Conservation (phyloP, 805 yeast species). For the Sungouiozyma ichnusensis region DNA sequence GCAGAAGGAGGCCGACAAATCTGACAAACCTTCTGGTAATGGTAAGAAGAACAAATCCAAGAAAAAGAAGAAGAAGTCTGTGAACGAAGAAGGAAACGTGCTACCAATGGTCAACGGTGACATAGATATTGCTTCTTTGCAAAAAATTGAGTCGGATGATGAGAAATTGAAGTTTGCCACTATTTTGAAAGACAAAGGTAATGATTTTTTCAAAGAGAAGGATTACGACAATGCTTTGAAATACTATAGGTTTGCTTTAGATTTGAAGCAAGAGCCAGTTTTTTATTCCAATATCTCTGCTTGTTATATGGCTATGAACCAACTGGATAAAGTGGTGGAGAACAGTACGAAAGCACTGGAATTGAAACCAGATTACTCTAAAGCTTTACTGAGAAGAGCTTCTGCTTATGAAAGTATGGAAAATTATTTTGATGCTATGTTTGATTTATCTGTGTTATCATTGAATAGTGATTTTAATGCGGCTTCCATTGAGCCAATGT, state of each 20-base stretch:
- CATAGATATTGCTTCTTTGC: conserved; percentile 42
- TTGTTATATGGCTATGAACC: conserved; percentile 73
- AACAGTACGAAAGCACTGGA: conserved; percentile 81
- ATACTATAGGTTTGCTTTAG: conserved; percentile 69
- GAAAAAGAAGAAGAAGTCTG: conserved; percentile 68
- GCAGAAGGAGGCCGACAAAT: conserved; percentile 5
- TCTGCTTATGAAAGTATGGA: conserved; percentile 79
- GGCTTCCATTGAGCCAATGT: conserved; percentile 62
- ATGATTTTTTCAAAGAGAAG: conserved; percentile 60
- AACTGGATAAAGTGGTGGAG: conserved; percentile 74
- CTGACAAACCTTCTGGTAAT: conserved; percentile 18
- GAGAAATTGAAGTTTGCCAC: conserved; percentile 57
- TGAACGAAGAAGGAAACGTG: conserved; percentile 46
- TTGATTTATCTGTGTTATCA: conserved; percentile 83
- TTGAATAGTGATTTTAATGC: conserved; percentile 76
- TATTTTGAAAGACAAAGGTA: conserved; percentile 84
- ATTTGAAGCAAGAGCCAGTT: conserved; percentile 71
- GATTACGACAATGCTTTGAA: conserved; percentile 66
- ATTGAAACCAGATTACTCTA: conserved; percentile 80
- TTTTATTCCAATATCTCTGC: conserved; percentile 95
- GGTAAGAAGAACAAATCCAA: conserved; percentile 63
- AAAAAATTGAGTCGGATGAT: conserved; percentile 33
- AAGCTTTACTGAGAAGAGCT: conserved; percentile 89
- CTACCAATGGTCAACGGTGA: conserved; percentile 42
- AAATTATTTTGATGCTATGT: conserved; percentile 72